Evolutionary conservation across 2,329 filamentous ascomycete species (phyloP), one percentile per base, ranked within the genome.

Genomic region (Paraphaeosphaeria sporulosa): DNA sequence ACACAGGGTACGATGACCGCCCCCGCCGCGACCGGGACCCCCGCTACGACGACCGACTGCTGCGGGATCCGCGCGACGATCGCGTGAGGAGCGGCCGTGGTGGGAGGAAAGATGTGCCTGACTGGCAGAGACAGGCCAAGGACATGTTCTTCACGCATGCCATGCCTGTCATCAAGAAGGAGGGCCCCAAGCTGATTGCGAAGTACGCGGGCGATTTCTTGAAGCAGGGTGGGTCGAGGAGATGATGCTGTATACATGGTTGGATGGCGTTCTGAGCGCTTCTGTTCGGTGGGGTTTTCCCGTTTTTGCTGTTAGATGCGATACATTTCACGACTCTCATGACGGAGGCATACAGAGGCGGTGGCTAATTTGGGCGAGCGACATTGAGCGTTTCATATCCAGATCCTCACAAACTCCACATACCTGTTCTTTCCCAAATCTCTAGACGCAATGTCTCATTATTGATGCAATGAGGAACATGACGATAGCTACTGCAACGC

Each of bases 91-190:
- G 34, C 6, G 21, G 52, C 10, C 38, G 12, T 19, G 23, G 51
- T n/a, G 27, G 36, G 8, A 30, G 42, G 48, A 59, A 55, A 38
- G 57, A 64, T 27, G 57, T 58, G 30, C 63, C 55, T 13, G 56
- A 61, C 32, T 70, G 67, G 67, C 62, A 70, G 63, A 56, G 58
- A 23, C 57, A 70, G 55, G 67, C 65, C 1, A 63, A 65, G 55
- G 58, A 65, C 19, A 61, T 68, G 59, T 70, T 70, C 38, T 63
- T 46, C 34, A 38, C 63, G 38, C 68, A 70, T 60, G 67, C 67
- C 25, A 44, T 70, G 9, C 67, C 67, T 1, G 64, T 62, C 6
- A 68, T 70, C 50, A 70, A 70, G 61, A 58, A 53, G 2, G 67
- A 70, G 55, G 65, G 65, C 2, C 59, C 59, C 10, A 68, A 68